Evolutionary conservation across 2,329 filamentous ascomycete species (phyloP).

Genomic region (Colletotrichum brevisporum): DNA sequence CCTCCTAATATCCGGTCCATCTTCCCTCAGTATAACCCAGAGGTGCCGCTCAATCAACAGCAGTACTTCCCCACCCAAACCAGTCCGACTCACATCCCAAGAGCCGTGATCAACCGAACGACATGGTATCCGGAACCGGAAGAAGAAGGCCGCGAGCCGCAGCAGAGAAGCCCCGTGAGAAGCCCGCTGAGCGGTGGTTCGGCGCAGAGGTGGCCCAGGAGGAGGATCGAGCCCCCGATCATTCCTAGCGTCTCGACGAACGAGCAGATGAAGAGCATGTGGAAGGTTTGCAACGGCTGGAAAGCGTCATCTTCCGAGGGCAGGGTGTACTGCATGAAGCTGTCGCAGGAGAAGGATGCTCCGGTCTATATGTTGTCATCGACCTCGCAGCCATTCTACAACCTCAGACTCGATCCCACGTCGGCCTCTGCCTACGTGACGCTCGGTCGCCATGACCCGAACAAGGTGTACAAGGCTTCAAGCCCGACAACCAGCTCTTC

Average conservation of each 20-base stretch:
- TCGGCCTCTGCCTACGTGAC: slow-evolving; percentile 74
- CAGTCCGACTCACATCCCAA: slow-evolving; percentile 74
- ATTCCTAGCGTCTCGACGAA: slow-evolving; percentile 68
- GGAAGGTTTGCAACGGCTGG: slow-evolving; percentile 80
- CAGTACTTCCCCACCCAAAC: slow-evolving; percentile 78
- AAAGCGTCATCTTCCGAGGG: slow-evolving; percentile 72
- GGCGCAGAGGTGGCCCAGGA: slow-evolving; percentile 46
- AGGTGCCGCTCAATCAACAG: slow-evolving; percentile 76
- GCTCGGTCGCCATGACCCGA: slow-evolving; percentile 72
- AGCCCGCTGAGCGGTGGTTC: slow-evolving; percentile 27
- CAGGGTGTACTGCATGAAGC: slow-evolving; percentile 70
- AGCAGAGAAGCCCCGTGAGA: slow-evolving; percentile 33
- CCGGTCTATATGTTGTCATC: slow-evolving; percentile 78
- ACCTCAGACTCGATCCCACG: slow-evolving; percentile 74
- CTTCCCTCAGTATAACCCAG: slow-evolving; percentile 81
- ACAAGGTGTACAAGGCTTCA: slow-evolving; percentile 66
- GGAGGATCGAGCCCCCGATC: slow-evolving; percentile 55
- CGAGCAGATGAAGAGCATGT: slow-evolving; percentile 74
- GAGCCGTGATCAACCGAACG: slow-evolving; percentile 75
- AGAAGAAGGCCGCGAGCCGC: slow-evolving; percentile 43
- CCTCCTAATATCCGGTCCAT: slow-evolving; percentile 74
- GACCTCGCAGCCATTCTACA: slow-evolving; percentile 75
- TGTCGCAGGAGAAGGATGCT: slow-evolving; percentile 70
- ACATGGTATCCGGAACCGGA: slow-evolving; percentile 65
- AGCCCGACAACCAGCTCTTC: slow-evolving; percentile 46